Evolutionary conservation across 1,284 basidiomycete species (phyloP), one percentile per base, ranked within the genome.

Genomic region (Moesziomyces sp.): DNA sequence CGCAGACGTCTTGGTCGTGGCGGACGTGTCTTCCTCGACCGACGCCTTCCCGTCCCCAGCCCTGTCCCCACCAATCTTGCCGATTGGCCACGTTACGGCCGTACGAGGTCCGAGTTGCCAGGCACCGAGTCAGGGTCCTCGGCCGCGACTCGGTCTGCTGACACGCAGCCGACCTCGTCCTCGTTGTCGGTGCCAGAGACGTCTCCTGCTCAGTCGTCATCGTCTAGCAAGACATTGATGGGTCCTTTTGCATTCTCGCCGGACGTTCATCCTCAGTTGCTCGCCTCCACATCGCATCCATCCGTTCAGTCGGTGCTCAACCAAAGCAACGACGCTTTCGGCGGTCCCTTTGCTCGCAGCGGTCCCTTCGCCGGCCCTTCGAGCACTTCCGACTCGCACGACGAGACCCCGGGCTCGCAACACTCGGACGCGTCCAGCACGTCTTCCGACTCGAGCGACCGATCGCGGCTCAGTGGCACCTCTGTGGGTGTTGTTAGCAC

Each of bases 1-100:
- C 81, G 82, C 9, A 64, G 81, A 21, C 78, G 82, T 24, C 55
- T 83, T 11, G 82, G 81, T 33, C 74, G 82, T 43, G 82, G 82
- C 30, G 82, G 82, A 14, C 75, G 82, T n/a, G 66, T 83, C 46
- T 76, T 79, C 46, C 61, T 83, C 57, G 82, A 83, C 52, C 75
- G 82, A 19, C 73, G 78, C 19, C 68, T 81, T 23, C 74, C 80
- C 26, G 55, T 75, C 9, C 79, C 78, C 7, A 84, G 81, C 53
- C 74, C 81, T 35, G 81, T 79, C 10, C 82, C 82, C 4, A 68
- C 77, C 14, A 82, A 58, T 48, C 68, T 83, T 38, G 43, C 58
- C 30, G 76, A 82, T 26, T 83, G 81, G 81, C 81, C 82, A 38
- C 68, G 62, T 5, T 55, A 58, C 46, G 57, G 58, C 30, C 55